These are phyloP conservation scores for Talaromyces sp. DNA, from an alignment of 2,329 filamentous ascomycete genomes.

Conservation along the genomic window DNA sequence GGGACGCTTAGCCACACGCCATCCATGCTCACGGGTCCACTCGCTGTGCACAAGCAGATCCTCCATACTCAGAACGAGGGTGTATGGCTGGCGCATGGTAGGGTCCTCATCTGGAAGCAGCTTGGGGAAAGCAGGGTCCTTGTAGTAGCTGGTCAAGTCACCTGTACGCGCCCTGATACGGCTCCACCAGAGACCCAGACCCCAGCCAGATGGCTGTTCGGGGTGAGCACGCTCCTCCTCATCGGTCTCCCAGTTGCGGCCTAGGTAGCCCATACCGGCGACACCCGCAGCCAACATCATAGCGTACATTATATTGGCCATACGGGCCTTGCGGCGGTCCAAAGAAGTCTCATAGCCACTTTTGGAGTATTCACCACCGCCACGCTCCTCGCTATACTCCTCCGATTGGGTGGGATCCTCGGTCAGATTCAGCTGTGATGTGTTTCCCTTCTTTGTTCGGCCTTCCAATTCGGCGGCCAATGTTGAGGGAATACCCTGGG, in stretches of 20 bases:
- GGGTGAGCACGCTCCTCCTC: conserved; percentile 71
- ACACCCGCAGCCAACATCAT: conserved; percentile 60
- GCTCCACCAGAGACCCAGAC: conserved; percentile 73
- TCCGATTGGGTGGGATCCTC: conserved; percentile 52
- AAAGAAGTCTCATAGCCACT: conserved; percentile 88
- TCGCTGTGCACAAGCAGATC: conserved; percentile 93
- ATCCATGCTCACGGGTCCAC: conserved; percentile 91
- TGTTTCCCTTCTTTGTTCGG: conserved; percentile 42
- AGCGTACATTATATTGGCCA: conserved; percentile 75
- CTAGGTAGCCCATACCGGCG: conserved; percentile 71
- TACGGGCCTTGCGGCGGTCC: conserved; percentile 75
- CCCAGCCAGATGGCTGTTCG: conserved; percentile 80
- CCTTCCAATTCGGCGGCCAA: conserved; percentile 72
- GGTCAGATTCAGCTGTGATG: conserved; percentile 53
- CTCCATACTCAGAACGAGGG: conserved; percentile 87
- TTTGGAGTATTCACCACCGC: conserved; percentile 67
- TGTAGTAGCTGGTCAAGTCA: conserved; percentile 86
- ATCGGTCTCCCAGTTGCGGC: conserved; percentile 79
- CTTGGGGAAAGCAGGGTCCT: conserved; percentile 92
- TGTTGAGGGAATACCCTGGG: conserved; percentile 92
- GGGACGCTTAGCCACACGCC: conserved; percentile 91
- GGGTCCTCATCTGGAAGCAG: conserved; percentile 75
- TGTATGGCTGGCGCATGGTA: conserved; percentile 82
- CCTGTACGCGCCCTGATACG: conserved; percentile 74
- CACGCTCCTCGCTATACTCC: conserved; percentile 52